Conservation (phyloP, 352 stramenopile genomes). For the Globisporangium lucens region DNA sequence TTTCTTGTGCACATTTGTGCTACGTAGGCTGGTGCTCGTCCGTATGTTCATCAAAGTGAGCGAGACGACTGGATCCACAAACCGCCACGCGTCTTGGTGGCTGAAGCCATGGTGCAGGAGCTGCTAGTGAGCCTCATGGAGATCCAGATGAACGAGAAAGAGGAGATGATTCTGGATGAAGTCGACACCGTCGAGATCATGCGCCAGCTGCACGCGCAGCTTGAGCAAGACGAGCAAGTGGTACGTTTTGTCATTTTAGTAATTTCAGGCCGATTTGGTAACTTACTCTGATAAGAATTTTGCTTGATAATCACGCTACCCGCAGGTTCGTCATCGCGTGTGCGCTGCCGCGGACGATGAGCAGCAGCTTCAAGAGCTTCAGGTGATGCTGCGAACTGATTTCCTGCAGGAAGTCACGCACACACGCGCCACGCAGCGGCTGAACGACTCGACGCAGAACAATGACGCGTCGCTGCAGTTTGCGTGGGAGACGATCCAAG, state of each 20-base stretch:
- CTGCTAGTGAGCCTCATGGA: conserved; percentile 54
- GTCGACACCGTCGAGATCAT: conserved; percentile 58
- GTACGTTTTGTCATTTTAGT: conserved; percentile 12
- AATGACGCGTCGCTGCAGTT: conserved; percentile 72
- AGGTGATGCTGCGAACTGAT: conserved; percentile 43
- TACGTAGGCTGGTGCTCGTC: neutral
- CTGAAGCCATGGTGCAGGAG: conserved; percentile 66
- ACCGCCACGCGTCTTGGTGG: conserved; percentile 42
- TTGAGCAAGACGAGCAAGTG: conserved; percentile 46
- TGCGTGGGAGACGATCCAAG: conserved; percentile 70
- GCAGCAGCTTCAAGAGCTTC: conserved; percentile 49
- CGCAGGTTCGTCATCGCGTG: conserved; percentile 36
- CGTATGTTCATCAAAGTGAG: neutral
- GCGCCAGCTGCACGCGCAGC: conserved; percentile 37
- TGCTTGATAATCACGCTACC: neutral
- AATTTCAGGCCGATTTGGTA: neutral
- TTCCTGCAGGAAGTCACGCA: conserved; percentile 47
- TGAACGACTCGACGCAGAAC: conserved; percentile 26
- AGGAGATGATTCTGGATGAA: conserved; percentile 52
- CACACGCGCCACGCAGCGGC: conserved; percentile 14
- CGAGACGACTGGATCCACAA: conserved; percentile 22
- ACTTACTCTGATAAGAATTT: neutral
- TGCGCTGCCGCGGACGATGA: conserved; percentile 47
- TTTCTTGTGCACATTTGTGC: neutral
- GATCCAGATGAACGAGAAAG: conserved; percentile 52